Base-by-base conservation (phyloP, 805 yeast genomes). In the Lachancea cidri region DNA sequence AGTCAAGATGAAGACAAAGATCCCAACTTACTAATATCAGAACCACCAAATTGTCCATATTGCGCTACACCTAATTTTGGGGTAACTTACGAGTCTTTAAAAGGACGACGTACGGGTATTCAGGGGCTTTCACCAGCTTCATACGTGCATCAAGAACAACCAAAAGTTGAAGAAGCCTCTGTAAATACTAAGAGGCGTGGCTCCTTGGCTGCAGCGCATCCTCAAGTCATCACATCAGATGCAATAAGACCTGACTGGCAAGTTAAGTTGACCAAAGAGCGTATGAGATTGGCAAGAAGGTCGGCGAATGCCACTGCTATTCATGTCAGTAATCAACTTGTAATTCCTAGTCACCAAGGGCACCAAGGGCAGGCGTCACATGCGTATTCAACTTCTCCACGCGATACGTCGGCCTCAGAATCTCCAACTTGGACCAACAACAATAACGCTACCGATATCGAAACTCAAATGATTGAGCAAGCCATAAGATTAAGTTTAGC, bases 221-320 rank as follows among this genome's bases (percentile, higher is more conserved):
- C 82, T 4, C 74, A 73, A 9, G 95, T 86, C 4, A 72, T 88
- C 18, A 80, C 91, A 0, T 77, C 87, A 7, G 98, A 91, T 64
- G 66, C 62, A 47, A 85, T 91, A 32, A 72, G 97, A 38, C 98
- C 98, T 1, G 96, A 86, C 56, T 91, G 98, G 98, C 88, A 86
- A 53, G 64, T 71, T 15, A 83, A 79, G 48, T 72, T 91, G 36
- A 69, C 73, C 6, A 71, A 77, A 38, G 95, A 96, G 4, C 74
- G 89, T 38, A 73, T 81, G 44, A 81, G 81, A 49, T 66, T 87
- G 27, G 96, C 95, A 0, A 74, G 95, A 43, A 74, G 87, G 54
- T 81, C 96, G 0, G 97, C 97, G 0, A 86, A 95, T 11, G 98
- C 98, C 0, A 86, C 86, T 25, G 96, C 96, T 0, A 76, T 91